These are phyloP conservation scores for Exophiala bonariae DNA, from an alignment of 2,329 filamentous ascomycete species.

Conservation along the genomic window DNA sequence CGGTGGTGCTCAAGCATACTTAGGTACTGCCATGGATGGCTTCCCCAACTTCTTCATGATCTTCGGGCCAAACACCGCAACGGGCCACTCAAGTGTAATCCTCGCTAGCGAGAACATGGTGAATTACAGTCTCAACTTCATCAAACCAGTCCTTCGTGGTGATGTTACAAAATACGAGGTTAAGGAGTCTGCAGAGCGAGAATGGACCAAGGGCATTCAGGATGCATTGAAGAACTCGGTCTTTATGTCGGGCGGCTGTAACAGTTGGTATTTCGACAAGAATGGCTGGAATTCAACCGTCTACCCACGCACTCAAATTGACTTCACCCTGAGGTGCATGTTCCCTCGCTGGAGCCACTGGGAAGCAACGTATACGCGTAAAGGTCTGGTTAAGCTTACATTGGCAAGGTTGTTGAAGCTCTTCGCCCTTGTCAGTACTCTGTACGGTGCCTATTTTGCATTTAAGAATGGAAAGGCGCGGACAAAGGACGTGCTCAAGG, in stretches of 20 bases:
- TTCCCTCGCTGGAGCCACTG: slow-evolving; percentile 58
- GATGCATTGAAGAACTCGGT: slow-evolving; percentile 46
- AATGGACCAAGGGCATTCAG: slow-evolving; percentile 51
- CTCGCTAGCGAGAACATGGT: slow-evolving; percentile 63
- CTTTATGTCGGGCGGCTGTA: slow-evolving; percentile 48
- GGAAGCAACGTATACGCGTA: slow-evolving; percentile 52
- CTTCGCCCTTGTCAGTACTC: slow-evolving; percentile 12
- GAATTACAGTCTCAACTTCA: slow-evolving; percentile 59
- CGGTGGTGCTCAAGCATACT: slow-evolving; percentile 64
- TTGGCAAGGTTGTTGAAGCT: slow-evolving; percentile 24
- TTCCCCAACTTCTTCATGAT: slow-evolving; percentile 68
- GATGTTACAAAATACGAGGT: slow-evolving; percentile 46
- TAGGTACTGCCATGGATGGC: slow-evolving; percentile 56
- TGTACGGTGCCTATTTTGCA: slow-evolving; percentile 11
- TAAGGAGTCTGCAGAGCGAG: slow-evolving; percentile 48
- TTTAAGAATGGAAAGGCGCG: slow-evolving; percentile 10
- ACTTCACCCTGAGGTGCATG: slow-evolving; percentile 51
- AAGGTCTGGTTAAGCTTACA: slow-evolving; percentile 41
- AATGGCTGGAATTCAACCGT: slow-evolving; percentile 52
- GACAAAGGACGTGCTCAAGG: slow-evolving; percentile 2
- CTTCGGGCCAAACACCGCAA: slow-evolving; percentile 61
- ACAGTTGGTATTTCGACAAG: slow-evolving; percentile 51
- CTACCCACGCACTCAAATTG: slow-evolving; percentile 53
- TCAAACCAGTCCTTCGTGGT: slow-evolving; percentile 53
- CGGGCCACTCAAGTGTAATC: slow-evolving; percentile 62